Base-by-base conservation (phyloP, 768 basidiomycete genomes). In the Coprinopsis marcescibilis region DNA sequence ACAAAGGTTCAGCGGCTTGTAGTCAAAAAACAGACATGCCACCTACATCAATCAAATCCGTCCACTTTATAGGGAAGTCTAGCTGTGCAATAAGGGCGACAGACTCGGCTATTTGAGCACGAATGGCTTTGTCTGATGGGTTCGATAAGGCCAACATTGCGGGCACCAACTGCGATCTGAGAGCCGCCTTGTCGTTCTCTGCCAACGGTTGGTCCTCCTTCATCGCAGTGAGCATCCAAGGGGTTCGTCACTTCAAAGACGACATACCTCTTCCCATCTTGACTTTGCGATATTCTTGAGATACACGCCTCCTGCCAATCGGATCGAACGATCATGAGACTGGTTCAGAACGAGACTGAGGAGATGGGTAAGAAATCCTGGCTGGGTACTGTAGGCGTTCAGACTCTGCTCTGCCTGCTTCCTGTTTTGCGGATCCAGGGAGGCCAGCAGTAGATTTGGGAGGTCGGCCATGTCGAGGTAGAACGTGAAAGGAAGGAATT, bases 11-110 rank as follows among this genome's bases (percentile, higher is more conserved):
- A 37, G 40, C 32, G n/a, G n/a, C 27, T 14, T 3, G 17, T 30
- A 32, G 17, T 25, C 33, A 32, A 29, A 25, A 17, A 19, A 43
- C 17, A 42, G 46, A 33, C 42, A 26, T 2, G 38, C 45, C 43
- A 76, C 91, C 61, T 63, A 96, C 94, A 69, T 92, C 86, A 56
- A 96, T 83, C 50, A 98, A 77, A 66, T 86, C 81, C 14, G 78
- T 74, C 96, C 96, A 99, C 54, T 78, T 78, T 13, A 71, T 64
- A 8, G 96, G 96, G 61, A 98, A 99, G 68, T 99, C 96, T 20
- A 83, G 73, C 54, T 85, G 81, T 12, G 96, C 94, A 59, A 98
- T 86, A 55, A 94, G 77, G 6, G 93, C 84, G 25, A 98, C 85
- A 8, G 92, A 80, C 66, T 99, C 94, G 13, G 92, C 94, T 26